Percentiles rank a stretch among this genome's conserved stretches.
Conservation (phyloP, 768 basidiomycete genomes). For the Trichaptum fuscoviolaceum region DNA sequence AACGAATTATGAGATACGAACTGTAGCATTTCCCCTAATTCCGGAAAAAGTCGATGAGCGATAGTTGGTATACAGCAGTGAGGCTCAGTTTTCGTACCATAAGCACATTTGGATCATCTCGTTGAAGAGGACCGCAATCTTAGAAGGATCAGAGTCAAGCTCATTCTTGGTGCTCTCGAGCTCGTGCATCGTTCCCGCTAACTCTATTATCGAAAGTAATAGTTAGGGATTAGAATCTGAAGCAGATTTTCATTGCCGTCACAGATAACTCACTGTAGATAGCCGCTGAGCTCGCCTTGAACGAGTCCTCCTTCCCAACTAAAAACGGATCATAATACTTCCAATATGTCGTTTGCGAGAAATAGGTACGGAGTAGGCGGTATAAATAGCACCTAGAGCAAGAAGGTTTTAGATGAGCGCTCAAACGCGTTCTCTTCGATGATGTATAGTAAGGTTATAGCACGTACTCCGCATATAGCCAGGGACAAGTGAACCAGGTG, state of each 20-base stretch:
- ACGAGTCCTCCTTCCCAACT: constrained; percentile 72
- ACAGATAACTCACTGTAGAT: constrained; percentile 58
- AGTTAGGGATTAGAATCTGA: neutral
- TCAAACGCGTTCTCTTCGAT: neutral
- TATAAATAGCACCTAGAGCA: constrained; percentile 33
- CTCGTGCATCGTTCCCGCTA: constrained; percentile 68
- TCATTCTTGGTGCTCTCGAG: constrained; percentile 46
- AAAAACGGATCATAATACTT: constrained; percentile 77
- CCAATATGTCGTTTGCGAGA: constrained; percentile 68
- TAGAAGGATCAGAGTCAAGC: constrained; percentile 42
- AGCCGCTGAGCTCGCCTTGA: constrained; percentile 70
- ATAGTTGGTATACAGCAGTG: neutral
- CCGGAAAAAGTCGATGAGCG: neutral
- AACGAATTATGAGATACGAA: constrained; percentile 26
- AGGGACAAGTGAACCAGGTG: constrained; percentile 90
- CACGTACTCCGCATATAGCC: constrained; percentile 92
- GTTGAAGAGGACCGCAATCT: constrained; percentile 60
- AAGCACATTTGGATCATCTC: constrained; percentile 91
- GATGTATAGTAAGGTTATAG: constrained; percentile 2
- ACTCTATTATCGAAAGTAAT: constrained; percentile 38
- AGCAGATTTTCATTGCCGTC: neutral
- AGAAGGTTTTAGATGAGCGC: constrained; percentile 33
- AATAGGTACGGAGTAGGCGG: constrained; percentile 71
- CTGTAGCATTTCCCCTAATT: constrained; percentile 89
- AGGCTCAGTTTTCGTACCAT: constrained; percentile 41